These are phyloP conservation scores for Trichoderma parareesei DNA, from an alignment of 495 filamentous ascomycete genomes.

Conservation along the genomic window DNA sequence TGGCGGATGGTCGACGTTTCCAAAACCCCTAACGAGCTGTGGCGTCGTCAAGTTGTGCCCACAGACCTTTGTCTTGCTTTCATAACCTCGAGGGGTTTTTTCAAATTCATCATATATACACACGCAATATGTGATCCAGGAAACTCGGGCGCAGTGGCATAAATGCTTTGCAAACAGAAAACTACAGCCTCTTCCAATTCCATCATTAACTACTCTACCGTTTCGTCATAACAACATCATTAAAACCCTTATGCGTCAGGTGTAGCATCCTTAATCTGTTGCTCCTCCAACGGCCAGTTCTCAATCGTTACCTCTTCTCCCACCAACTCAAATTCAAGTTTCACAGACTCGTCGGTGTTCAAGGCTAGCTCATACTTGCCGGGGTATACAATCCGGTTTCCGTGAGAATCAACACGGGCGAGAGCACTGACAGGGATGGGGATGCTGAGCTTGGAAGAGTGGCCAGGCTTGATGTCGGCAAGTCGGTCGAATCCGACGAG, in stretches of 20 bases:
- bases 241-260: not conserved
- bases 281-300: not conserved
- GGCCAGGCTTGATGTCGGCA: conserved; percentile 32
- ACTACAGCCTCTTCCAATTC: not conserved
- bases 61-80: too few relatives aligned
- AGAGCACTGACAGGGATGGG: conserved; percentile 49
- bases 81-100: too few relatives aligned
- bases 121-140: not conserved
- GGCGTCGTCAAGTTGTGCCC: too few relatives aligned
- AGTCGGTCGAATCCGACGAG: conserved; percentile 55
- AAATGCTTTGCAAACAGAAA: not conserved
- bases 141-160: not conserved
- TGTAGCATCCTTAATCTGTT: not conserved
- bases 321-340: not conserved
- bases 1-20: too few relatives aligned
- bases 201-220: not conserved
- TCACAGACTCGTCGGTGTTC: not conserved
- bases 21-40: too few relatives aligned
- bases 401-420: conserved; percentile 47
- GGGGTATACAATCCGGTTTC: conserved; percentile 57
- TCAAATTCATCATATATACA: not conserved
- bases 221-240: not conserved
- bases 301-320: not conserved
- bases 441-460: conserved; percentile 31
- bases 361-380: conserved; percentile 40